Conservation (phyloP, 139 green algal genomes). For the Chlorella sp. region DNA sequence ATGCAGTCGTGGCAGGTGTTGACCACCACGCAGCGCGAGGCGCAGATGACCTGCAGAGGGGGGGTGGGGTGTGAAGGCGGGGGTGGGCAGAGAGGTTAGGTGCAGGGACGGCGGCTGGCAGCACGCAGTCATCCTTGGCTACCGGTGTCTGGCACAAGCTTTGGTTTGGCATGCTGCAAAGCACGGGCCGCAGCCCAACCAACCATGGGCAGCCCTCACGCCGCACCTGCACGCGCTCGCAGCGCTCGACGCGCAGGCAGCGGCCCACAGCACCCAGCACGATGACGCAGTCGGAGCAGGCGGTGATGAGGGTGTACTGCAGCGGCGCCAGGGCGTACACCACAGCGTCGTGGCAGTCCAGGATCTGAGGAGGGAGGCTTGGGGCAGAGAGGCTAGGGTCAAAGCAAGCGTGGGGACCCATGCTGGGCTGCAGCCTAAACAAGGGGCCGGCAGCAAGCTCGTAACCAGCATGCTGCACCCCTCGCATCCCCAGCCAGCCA, state of each 20-base stretch:
- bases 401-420: too few species aligned
- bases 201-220: background rate
- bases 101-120: too few species aligned
- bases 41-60: conserved; percentile 61
- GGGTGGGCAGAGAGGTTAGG: background rate
- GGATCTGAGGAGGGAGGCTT: conserved; percentile 37
- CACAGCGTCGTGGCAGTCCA: conserved; percentile 86
- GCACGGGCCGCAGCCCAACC: too few species aligned
- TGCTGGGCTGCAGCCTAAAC: too few species aligned
- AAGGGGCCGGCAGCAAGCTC: too few species aligned
- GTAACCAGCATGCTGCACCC: too few species aligned
- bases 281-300: conserved; percentile 87
- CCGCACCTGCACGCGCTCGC: conserved; percentile 72
- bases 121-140: too few species aligned
- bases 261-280: conserved; percentile 74
- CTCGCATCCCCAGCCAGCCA: too few species aligned
- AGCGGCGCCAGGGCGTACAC: conserved; percentile 89
- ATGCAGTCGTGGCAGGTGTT: conserved; percentile 85
- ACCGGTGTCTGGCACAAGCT: too few species aligned
- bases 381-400: too few species aligned
- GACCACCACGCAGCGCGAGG: conserved; percentile 59
- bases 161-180: too few species aligned
- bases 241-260: conserved; percentile 80
- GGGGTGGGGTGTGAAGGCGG: background rate
- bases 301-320: conserved; percentile 69